Evolutionary conservation across 345 rosid species (phyloP), one percentile per base, ranked within the genome.

Genomic region (Aquilaria sinensis): DNA sequence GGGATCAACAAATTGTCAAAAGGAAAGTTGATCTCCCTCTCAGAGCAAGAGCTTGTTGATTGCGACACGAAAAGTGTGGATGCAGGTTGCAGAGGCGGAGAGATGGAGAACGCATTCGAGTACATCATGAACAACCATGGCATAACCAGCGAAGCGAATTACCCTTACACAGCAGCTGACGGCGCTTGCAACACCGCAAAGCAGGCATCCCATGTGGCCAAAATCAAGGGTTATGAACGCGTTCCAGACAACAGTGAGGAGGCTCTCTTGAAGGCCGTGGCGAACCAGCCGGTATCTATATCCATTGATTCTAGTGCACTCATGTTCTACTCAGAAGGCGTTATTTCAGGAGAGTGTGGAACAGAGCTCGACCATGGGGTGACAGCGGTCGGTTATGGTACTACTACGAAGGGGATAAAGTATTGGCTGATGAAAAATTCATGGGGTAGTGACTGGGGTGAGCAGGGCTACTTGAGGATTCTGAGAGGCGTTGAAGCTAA

Each of bases 371-470:
- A 65, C 61, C 68, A 65, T 15, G 68, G 61, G n/a, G 68, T 65
- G 9, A 56, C 61, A 0, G 68, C 61, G 33, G 48, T 65, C n/a
- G 68, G 68, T 4, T 65, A 65, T 33, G 68, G 61, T 10, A 4
- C 45, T 13, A 52, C 2, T 16, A 33, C 32, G 31, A 54, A 65
- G 31, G 68, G 68, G 23, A 56, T 61, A 0, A 65, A 65, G 48
- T 47, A 65, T 56, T 56, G 68, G 68, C 46, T 65, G 54, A 48
- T 65, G 49, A 65, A 65, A 14, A 65, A 65, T 16, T 65, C 68
- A 12, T 65, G 68, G 68, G 68, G 61, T 4, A 9, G 55, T 7
- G 57, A 61, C 43, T 56, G 68, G 68, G 61, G 68, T 6, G 60
- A 56, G 49, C 55, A 56, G 32, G 68, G 68, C 14, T 65, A 65